Evolutionary conservation across 164 flowering plant species (phyloP), one percentile per base, ranked within the genome.

Genomic region (Santalum album): DNA sequence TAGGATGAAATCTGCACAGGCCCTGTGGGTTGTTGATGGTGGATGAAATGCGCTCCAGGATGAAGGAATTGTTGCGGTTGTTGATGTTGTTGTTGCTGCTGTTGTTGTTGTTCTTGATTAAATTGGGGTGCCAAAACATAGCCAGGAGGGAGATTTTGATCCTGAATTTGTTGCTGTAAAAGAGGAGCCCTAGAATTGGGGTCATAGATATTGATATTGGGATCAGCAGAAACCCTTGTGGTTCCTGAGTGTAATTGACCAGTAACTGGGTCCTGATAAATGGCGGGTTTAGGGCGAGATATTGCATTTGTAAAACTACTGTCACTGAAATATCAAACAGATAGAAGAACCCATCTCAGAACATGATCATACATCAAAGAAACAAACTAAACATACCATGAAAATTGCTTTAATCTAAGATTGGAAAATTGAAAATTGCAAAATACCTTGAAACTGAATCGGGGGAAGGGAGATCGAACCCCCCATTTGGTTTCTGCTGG

Each of bases 221-320:
- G 79, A 58, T 80, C 88, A 50, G 69, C 60, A 48, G 70, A 49
- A 38, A 72, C 65, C 72, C 74, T 69, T 25, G 21, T 68, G 29
- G 64, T 67, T 35, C 71, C 76, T 35, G 72, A 53, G 6, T 71
- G 71, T 11, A 75, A 54, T 48, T 75, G 83, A 46, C 44, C 60
- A 49, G 43, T 58, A 45, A 57, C 55, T 39, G 57, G 71, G 16
- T 90, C 96, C 65, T 82, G 89, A 71, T 82, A 85, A 52, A 73
- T 56, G 34, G 71, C 32, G 17, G 78, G 85, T 58, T 73, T 86
- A 60, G 61, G 59, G 15, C 78, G 73, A 68, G 80, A 49, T 25
- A 74, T 49, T 39, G 76, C 64, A 63, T 74, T 80, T 46, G 67
- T 54, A 7, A 69, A 3, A 71, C 82, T 73, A 57, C 77, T 71